phyloP scores from a whole-genome alignment of 1,284 basidiomycete genomes.

The Gomphus bonarii region DNA sequence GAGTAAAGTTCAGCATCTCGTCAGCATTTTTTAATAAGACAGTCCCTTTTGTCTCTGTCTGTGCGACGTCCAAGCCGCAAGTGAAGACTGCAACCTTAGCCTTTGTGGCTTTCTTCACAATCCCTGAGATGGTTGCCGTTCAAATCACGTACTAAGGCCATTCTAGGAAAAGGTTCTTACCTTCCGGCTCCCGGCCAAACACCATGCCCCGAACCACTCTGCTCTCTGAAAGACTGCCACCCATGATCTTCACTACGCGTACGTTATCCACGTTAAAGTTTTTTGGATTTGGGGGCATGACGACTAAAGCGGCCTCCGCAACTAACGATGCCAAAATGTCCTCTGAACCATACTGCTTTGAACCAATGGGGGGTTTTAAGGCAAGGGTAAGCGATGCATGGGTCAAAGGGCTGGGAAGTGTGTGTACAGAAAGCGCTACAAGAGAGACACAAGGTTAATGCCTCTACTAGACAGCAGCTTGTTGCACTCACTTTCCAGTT shows the following conservation, averaged over 20 bases:
- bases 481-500: conserved; percentile 74
- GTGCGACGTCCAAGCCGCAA: conserved; percentile 83
- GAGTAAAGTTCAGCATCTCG: conserved; percentile 94
- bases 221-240: conserved; percentile 76
- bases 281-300: conserved; percentile 84
- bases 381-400: conserved; percentile 69
- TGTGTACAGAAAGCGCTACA: conserved; percentile 52
- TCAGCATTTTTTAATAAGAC: conserved; percentile 94
- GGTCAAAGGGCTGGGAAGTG: conserved; percentile 73
- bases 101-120: conserved; percentile 71
- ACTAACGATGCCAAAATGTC: conserved; percentile 77
- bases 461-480: conserved; percentile 8
- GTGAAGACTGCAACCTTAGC: conserved; percentile 95
- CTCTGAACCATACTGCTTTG: conserved; percentile 96
- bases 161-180: conserved; percentile 29
- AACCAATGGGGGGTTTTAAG: conserved; percentile 86
- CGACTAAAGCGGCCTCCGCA: conserved; percentile 83
- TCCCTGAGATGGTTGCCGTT: conserved; percentile 34
- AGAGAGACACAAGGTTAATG: conserved; percentile 12
- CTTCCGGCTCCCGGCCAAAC: conserved; percentile 92
- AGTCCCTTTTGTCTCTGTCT: conserved; percentile 99
- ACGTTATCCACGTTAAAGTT: conserved; percentile 98
- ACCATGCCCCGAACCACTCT: conserved; percentile 97
- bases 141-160: not conserved
- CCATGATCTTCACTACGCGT: conserved; percentile 98